Base-by-base conservation (phyloP, 2,329 filamentous ascomycete genomes). In the Coniella lustricola region DNA sequence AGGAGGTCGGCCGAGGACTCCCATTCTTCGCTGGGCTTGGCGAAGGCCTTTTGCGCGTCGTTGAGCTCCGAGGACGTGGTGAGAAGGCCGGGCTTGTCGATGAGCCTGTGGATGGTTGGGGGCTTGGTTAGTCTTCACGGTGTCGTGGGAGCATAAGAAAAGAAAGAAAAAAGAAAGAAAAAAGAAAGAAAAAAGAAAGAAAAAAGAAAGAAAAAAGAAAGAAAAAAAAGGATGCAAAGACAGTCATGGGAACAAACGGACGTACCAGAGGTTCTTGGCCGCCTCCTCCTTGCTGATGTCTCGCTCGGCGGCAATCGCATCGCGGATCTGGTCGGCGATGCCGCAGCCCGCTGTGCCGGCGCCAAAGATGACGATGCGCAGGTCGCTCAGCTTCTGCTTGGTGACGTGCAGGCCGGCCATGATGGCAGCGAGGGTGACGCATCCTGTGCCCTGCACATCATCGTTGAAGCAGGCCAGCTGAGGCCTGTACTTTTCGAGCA, bases 401-500 rank as follows among this genome's bases (percentile, higher is more conserved):
- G 75, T 81, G 7, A 91, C 81, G 51, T 87, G 79, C 7, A 90
- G 70, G 0, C 79, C 89, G 0, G 88, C 81, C 70, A 88, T 81
- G 54, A 95, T 83, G 1, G 85, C 89, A 0, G 89, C 89, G 0
- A 95, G 75, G 0, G 90, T 91, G 1, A 95, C 88, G 51, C 87
- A 91, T 0, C 89, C 90, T 0, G 90, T 95, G 1, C 89, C 90
- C 64, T 95, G 89, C 0, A 95, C 82, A 62, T 95, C 89, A 50
- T 95, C 90, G 59, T 95, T 95, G 73, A 95, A 95, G 63, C 88
- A 94, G 0, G 89, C 75, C 7, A 91, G 83, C 43, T 85, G 61
- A 0, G 82, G 74, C 1, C 84, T 78, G 58, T 93, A 95, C 32
- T 74, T 77, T 51, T 95, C 86, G 1, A 95, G 72, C 2, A 95